Evolutionary conservation across 192 early-diverging fungal genomes (phyloP), one percentile per base, ranked within the genome.

Genomic region (Entophlyctis helioformis): DNA sequence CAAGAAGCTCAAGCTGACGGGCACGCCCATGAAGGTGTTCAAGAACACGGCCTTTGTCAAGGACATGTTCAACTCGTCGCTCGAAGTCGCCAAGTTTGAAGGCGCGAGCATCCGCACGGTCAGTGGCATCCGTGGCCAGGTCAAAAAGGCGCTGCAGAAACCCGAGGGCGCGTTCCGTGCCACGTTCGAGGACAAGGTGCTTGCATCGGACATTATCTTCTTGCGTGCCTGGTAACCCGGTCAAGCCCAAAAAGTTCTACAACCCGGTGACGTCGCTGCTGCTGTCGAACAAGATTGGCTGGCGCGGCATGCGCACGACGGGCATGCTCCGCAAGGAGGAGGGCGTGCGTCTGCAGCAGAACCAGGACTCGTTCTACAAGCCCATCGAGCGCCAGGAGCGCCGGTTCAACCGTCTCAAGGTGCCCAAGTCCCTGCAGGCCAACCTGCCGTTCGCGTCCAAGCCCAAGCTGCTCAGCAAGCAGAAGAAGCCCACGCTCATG

Each of bases 1-100:
- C 57, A 99, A 99, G 70, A 99, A 99, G 72, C 78, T 99, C 32
- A 99, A 99, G 71, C 73, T 99, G 47, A 95, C 89, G 0, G 96
- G 96, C 45, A 69, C 66, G 25, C 96, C 96, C 15, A 79, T 80
- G 63, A 96, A 97, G 63, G 83, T 99, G 42, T 88, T 82, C 74
- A 91, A 87, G 57, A 92, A 99, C 70, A 96, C 94, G 9, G 92
- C 94, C 21, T 94, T 97, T 51, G 72, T 99, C 54, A 89, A 86
- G 66, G 85, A 93, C 60, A 99, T 99, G 96, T 99, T 99, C 62
- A 93, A 84, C 31, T 83, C 86, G 23, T 62, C 85, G 33, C 71
- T 99, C 16, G 96, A 99, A 50, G 93, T 99, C 19, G 94, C 91
- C 59, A 96, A 96, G 62, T 96, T 99, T 55, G 89, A 96, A 63